These are phyloP conservation scores for Euphorbia lathyris DNA, from an alignment of 345 rosid genomes.

Conservation along the genomic window DNA sequence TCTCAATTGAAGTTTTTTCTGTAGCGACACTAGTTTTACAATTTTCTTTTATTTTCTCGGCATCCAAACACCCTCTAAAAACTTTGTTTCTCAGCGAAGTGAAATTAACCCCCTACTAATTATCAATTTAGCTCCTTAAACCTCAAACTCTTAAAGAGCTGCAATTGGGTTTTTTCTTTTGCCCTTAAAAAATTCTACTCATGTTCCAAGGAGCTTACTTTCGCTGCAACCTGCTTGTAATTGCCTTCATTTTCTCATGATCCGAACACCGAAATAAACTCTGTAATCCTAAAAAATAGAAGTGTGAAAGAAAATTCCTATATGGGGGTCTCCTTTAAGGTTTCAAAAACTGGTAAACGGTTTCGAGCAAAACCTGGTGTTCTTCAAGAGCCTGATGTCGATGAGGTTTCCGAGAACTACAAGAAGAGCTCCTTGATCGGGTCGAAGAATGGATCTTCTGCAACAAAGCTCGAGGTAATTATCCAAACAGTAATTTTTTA, in stretches of 20 bases:
- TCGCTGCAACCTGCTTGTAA: not conserved
- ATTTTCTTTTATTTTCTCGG: slow-evolving; percentile 6
- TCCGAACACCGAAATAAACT: slow-evolving; percentile 3
- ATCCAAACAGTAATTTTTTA: too few species aligned
- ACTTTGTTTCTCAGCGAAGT: too few species aligned
- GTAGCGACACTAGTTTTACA: too few species aligned
- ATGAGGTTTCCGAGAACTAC: slow-evolving; percentile 37
- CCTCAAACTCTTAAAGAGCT: not conserved
- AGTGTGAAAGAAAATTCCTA: not conserved
- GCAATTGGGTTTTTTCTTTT: not conserved
- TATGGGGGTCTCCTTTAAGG: slow-evolving; percentile 74
- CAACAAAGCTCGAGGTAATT: slow-evolving; percentile 46
- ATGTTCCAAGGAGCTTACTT: not conserved
- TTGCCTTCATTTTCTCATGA: not conserved
- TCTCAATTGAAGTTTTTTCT: too few species aligned
- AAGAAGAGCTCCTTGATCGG: slow-evolving; percentile 28
- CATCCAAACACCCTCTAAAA: slow-evolving; percentile 2
- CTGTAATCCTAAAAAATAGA: slow-evolving; percentile 4
- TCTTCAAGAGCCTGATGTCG: slow-evolving; percentile 32
- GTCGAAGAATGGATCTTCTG: slow-evolving; percentile 22
- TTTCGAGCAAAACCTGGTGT: slow-evolving; percentile 49
- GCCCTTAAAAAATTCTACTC: not conserved
- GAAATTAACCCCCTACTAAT: not conserved
- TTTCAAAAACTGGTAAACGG: slow-evolving; percentile 60
- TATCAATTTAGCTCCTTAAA: not conserved